Evolutionary conservation across 768 basidiomycete species (phyloP).

Genomic region (Kondoa malvinella): DNA sequence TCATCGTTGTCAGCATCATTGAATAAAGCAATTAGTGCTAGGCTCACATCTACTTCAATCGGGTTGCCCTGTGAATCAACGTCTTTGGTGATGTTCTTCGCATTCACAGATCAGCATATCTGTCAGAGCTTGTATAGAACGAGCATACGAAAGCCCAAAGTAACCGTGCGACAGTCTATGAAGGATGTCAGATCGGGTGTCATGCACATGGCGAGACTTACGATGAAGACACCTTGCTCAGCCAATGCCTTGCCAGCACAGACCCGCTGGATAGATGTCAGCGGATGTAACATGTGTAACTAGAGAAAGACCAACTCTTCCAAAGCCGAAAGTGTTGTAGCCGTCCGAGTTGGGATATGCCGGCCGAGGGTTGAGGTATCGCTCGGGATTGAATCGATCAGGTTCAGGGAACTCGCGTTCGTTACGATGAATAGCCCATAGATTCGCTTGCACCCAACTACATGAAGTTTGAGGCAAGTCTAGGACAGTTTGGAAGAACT

Average conservation of each 20-base stretch:
- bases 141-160: not conserved
- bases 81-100: not conserved
- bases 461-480: not conserved
- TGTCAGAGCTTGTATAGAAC: not conserved
- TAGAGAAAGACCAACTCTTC: not conserved
- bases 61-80: not conserved
- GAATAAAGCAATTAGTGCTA: not conserved
- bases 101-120: not conserved
- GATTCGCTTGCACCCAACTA: not conserved
- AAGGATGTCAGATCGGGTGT: not conserved
- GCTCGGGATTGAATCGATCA: conserved; percentile 34
- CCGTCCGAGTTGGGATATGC: not conserved
- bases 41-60: not conserved
- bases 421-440: not conserved
- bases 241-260: not conserved
- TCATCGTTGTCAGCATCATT: not conserved
- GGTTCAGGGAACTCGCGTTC: conserved; percentile 26
- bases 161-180: not conserved
- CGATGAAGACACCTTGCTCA: not conserved
- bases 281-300: not conserved
- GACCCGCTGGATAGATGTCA: not conserved
- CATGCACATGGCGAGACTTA: not conserved
- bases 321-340: not conserved
- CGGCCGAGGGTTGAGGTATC: conserved; percentile 5
- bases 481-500: not conserved